Conservation (phyloP, 192 early-diverging fungal species). For the Piromyces finnis region DNA sequence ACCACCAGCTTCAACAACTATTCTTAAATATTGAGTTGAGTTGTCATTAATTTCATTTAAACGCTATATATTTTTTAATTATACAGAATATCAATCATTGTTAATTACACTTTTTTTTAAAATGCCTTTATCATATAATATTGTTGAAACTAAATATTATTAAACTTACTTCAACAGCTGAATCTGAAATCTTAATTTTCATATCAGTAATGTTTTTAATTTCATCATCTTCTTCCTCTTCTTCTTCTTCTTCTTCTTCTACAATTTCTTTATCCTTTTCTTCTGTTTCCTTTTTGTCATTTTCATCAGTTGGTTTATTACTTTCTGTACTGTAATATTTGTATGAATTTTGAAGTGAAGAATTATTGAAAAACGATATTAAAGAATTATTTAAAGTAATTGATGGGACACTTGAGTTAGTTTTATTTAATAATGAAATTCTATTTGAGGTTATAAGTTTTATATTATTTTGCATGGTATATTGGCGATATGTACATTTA, state of each 20-base stretch:
- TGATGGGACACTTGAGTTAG: background rate
- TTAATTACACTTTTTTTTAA: too few species aligned
- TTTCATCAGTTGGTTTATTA: background rate
- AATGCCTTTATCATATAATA: too few species aligned
- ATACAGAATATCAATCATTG: too few species aligned
- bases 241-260: background rate
- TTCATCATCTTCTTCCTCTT: background rate
- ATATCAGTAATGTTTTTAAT: background rate
- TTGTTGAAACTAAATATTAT: too few species aligned
- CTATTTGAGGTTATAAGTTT: background rate
- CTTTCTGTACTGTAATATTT: background rate
- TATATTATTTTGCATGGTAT: background rate
- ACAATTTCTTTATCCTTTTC: too few species aligned
- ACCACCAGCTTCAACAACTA: slow-evolving; percentile 67
- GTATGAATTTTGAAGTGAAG: background rate
- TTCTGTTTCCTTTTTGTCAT: background rate
- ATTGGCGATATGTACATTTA: background rate
- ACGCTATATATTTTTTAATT: too few species aligned
- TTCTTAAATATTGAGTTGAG: slow-evolving; percentile 29
- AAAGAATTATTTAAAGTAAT: background rate
- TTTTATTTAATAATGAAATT: background rate
- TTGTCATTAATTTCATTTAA: slow-evolving; percentile 18
- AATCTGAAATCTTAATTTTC: background rate
- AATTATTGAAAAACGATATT: background rate
- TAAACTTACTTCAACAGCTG: background rate